These are phyloP conservation scores for Diaporthe ampelina DNA, from an alignment of 2,329 filamentous ascomycete genomes.

Conservation along the genomic window DNA sequence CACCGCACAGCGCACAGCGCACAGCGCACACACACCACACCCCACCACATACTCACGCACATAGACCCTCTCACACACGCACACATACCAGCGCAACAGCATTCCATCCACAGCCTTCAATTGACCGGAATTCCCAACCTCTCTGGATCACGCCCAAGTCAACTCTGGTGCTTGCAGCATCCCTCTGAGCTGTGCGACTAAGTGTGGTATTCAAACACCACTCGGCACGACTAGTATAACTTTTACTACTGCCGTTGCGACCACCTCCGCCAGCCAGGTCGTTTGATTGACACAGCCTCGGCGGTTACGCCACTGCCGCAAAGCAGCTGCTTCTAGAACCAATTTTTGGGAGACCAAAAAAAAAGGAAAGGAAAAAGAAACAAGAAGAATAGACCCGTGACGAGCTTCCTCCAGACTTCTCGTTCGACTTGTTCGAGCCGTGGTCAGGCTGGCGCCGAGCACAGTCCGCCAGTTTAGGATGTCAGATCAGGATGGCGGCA, in stretches of 20 bases:
- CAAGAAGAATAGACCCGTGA: background rate
- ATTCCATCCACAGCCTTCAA: conserved; percentile 4
- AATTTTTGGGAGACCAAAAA: background rate
- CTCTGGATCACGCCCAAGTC: background rate
- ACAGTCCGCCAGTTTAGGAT: conserved; percentile 50
- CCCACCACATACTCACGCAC: background rate
- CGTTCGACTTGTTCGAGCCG: conserved; percentile 9
- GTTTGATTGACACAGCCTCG: background rate
- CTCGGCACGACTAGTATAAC: background rate
- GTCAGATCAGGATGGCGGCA: conserved; percentile 54
- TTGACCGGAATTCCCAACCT: conserved; percentile 12
- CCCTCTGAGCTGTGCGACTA: conserved; percentile 1
- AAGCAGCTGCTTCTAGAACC: conserved; percentile 14
- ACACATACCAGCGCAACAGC: background rate
- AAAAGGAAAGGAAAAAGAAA: too few relatives aligned
- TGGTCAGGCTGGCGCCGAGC: conserved; percentile 47
- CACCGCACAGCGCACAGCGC: background rate
- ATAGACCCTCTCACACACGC: background rate
- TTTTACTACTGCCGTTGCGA: background rate
- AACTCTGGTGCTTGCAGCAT: conserved; percentile 26
- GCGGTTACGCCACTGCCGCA: background rate
- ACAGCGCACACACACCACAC: background rate
- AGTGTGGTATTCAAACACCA: background rate
- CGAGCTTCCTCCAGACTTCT: conserved; percentile 9
- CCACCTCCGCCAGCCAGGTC: conserved; percentile 1